These are phyloP conservation scores for Begonia masoniana DNA, from an alignment of 306 rosid genomes.

Conservation along the genomic window DNA sequence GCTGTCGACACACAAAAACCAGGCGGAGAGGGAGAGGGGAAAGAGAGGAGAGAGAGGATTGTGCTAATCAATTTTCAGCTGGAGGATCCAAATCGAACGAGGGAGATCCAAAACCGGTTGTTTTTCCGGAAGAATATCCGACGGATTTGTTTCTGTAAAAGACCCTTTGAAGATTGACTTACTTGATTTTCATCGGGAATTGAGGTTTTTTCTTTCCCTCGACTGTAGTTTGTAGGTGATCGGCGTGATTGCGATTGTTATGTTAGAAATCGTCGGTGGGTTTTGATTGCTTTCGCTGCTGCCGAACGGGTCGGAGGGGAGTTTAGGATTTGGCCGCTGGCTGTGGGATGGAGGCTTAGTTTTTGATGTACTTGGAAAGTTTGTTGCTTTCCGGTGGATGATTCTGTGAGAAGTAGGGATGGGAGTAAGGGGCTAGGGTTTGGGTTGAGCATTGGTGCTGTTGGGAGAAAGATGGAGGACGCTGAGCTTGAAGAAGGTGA, in stretches of 20 bases:
- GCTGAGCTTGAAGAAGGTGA: conserved; percentile 95
- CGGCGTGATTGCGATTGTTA: background rate
- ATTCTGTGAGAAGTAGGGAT: background rate
- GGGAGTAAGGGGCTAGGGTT: background rate
- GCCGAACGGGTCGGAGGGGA: background rate
- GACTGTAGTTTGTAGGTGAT: background rate
- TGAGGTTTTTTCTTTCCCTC: background rate
- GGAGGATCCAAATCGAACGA: background rate
- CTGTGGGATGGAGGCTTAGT: background rate
- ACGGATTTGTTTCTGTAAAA: background rate
- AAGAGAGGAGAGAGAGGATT: background rate
- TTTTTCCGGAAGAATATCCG: background rate
- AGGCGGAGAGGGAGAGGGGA: background rate
- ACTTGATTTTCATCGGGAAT: background rate
- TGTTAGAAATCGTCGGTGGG: background rate
- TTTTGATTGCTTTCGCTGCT: background rate
- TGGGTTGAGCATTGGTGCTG: conserved; percentile 15
- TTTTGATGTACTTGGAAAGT: background rate
- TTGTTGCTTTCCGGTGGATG: background rate
- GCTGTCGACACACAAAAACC: background rate
- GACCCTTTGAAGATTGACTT: too few species aligned
- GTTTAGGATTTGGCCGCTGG: background rate
- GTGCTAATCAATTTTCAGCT: conserved; percentile 1
- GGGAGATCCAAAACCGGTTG: background rate
- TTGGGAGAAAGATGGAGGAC: conserved; percentile 53